A percentile compares a stretch with the other conserved stretches of the same genome.
Conservation (phyloP, 1,284 basidiomycete species). For the Microbotryum scabiosae region DNA sequence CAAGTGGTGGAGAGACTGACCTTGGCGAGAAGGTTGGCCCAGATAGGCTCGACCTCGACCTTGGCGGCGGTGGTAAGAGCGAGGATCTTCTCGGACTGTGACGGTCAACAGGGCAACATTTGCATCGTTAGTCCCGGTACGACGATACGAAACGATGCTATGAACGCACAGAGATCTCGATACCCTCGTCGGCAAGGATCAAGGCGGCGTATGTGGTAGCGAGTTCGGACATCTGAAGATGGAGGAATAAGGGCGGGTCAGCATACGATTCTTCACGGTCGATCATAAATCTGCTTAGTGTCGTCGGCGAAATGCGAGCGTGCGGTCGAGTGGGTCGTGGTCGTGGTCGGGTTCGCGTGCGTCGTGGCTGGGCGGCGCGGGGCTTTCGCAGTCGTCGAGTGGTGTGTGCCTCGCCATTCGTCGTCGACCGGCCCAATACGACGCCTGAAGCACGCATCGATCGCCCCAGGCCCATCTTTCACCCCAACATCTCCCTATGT, state of each 20-base stretch:
- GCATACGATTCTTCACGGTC: background rate
- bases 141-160: background rate
- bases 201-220: conserved; percentile 85
- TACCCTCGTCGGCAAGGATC: conserved; percentile 91
- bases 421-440: too few relatives aligned
- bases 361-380: too few relatives aligned
- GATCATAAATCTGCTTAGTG: too few relatives aligned
- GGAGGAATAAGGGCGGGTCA: background rate
- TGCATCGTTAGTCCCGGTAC: background rate
- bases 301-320: too few relatives aligned
- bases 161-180: conserved; percentile 89
- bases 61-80: conserved; percentile 72
- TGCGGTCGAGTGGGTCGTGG: too few relatives aligned
- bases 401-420: too few relatives aligned
- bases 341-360: too few relatives aligned
- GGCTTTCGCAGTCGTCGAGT: too few relatives aligned
- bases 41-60: conserved; percentile 90
- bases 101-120: background rate
- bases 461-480: too few relatives aligned
- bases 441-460: too few relatives aligned
- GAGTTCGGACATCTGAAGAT: conserved; percentile 50
- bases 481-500: too few relatives aligned
- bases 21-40: conserved; percentile 93
- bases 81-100: conserved; percentile 80
- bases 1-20: conserved; percentile 10